Conservation (phyloP, 148 eudicot species). For the Chenopodium suecicum region DNA sequence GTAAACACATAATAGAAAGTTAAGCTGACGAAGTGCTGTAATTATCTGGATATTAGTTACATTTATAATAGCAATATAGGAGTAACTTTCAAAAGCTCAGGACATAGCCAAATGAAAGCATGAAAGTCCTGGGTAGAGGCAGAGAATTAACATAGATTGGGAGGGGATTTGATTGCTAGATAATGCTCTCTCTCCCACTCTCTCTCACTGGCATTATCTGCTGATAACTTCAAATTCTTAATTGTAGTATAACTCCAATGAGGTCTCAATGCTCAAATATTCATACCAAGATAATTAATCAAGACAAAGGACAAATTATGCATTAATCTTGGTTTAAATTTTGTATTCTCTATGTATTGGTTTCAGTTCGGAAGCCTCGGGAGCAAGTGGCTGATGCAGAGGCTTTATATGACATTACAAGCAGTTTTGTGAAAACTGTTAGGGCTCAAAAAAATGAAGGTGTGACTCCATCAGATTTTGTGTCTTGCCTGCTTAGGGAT, state of each 20-base stretch:
- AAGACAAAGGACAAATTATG: neutral
- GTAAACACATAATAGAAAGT: neutral
- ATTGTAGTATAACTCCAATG: neutral
- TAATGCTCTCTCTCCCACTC: neutral
- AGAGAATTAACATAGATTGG: neutral
- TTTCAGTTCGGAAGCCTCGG: constrained; percentile 78
- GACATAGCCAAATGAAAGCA: neutral
- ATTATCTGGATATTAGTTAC: neutral
- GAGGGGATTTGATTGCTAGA: neutral
- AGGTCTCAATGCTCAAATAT: no score
- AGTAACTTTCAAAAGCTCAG: neutral
- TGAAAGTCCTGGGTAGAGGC: neutral
- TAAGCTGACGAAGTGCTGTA: neutral
- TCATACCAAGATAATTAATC: neutral
- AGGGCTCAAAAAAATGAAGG: constrained; percentile 67
- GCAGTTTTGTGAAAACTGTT: constrained; percentile 58
- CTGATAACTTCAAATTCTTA: neutral
- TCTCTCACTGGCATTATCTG: neutral
- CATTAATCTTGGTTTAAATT: neutral
- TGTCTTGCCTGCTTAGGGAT: constrained; percentile 49
- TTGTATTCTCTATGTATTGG: neutral
- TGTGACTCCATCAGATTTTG: constrained; percentile 64
- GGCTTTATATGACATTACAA: constrained; percentile 68
- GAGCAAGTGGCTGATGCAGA: constrained; percentile 98
- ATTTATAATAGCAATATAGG: neutral